phyloP scores from a whole-genome alignment of 345 rosid genomes.

The thale cress (Arabidopsis thaliana) region TAIR10.1 NC_003074.8:8418001-8418500 shows the following conservation, averaged over 20 bases:
- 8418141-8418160: too few species aligned
- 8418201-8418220: neutral
- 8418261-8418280: neutral
- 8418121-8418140: neutral
- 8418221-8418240: too few species aligned
- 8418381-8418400: too few species aligned
- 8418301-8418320: neutral
- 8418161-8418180: conserved; percentile 4
- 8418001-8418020: neutral
- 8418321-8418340: neutral
- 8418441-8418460: too few species aligned
- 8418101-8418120: neutral
- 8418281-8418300: too few species aligned
- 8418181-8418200: neutral
- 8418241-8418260: neutral
- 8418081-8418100: conserved; percentile 46
- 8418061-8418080: conserved; percentile 50
- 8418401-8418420: too few species aligned
- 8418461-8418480: too few species aligned
- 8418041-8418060: conserved; percentile 72
- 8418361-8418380: too few species aligned
- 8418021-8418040: conserved; percentile 52
- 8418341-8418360: conserved; percentile 23
- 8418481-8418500: too few species aligned
- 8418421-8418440: too few species aligned